A percentile compares a stretch with the other conserved stretches of the same genome.
phyloP scores from a whole-genome alignment of 495 filamentous ascomycete genomes.

The Aspergillus funiculosus region DNA sequence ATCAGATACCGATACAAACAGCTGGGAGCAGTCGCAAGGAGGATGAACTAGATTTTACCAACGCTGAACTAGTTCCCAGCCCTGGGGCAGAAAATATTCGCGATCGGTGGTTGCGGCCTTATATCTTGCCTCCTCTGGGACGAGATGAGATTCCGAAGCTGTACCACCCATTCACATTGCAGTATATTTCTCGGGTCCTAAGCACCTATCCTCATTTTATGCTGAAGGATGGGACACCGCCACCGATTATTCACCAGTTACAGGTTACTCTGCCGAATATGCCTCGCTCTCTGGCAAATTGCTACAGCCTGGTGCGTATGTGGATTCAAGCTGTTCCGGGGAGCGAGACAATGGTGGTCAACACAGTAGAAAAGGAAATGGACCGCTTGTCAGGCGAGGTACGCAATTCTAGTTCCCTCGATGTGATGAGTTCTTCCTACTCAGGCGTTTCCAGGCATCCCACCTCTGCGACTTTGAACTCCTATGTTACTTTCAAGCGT shows the following conservation, averaged over 20 bases:
- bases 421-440: too few relatives aligned
- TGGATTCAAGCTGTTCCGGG: constrained; percentile 35
- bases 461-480: constrained; percentile 26
- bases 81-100: constrained; percentile 35
- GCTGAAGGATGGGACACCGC: constrained; percentile 25
- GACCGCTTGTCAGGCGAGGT: constrained; percentile 22
- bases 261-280: constrained; percentile 21
- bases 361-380: constrained; percentile 37
- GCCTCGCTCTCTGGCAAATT: constrained; percentile 34
- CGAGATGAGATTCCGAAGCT: constrained; percentile 30
- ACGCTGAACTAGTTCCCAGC: constrained; percentile 26
- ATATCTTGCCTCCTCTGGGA: constrained; percentile 28
- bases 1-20: background rate
- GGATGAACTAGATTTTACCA: constrained; percentile 4
- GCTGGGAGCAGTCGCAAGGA: background rate
- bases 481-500: constrained; percentile 43
- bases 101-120: constrained; percentile 33
- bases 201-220: constrained; percentile 32
- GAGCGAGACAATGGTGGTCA: constrained; percentile 32
- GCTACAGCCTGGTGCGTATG: constrained; percentile 39
- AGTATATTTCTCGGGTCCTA: constrained; percentile 36
- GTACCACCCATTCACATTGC: constrained; percentile 27
- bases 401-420: too few relatives aligned
- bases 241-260: constrained; percentile 37
- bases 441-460: constrained; percentile 1